phyloP scores from a whole-genome alignment of 1,139 yeast genomes.

The Sugiyamaella sp. region DNA sequence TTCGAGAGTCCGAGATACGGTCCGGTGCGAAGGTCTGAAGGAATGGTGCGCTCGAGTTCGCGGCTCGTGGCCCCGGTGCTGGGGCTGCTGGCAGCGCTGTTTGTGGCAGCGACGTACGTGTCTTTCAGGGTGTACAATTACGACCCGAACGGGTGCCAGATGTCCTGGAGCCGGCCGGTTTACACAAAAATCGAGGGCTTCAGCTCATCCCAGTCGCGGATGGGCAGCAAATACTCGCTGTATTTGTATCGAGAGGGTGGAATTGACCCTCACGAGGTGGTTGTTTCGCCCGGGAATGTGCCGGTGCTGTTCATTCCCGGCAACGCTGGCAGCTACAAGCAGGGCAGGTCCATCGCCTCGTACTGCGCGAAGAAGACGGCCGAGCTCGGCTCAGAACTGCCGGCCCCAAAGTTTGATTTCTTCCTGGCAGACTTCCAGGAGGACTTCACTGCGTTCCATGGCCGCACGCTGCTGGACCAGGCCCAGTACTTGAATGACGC shows the following conservation, averaged over 20 bases:
- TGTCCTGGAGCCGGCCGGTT: slow-evolving; percentile 27
- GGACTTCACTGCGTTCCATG: slow-evolving; percentile 96
- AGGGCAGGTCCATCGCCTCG: slow-evolving; percentile 90
- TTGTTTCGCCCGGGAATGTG: slow-evolving; percentile 61
- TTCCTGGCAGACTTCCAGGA: slow-evolving; percentile 94
- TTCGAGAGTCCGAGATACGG: not conserved
- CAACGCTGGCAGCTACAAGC: slow-evolving; percentile 92
- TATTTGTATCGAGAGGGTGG: slow-evolving; percentile 77
- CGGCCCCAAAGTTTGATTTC: slow-evolving; percentile 44
- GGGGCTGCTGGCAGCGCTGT: slow-evolving; percentile 9
- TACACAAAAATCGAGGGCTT: slow-evolving; percentile 42
- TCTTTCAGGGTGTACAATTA: slow-evolving; percentile 21
- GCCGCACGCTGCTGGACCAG: slow-evolving; percentile 90
- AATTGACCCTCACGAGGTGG: slow-evolving; percentile 30
- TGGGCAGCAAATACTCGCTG: slow-evolving; percentile 78
- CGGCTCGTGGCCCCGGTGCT: slow-evolving; percentile 17
- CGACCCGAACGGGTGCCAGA: slow-evolving; percentile 27
- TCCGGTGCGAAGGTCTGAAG: not conserved
- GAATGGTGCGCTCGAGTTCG: slow-evolving; percentile 16
- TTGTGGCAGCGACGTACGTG: slow-evolving; percentile 1
- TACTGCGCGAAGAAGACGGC: slow-evolving; percentile 58
- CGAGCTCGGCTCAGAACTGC: slow-evolving; percentile 33
- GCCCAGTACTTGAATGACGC: slow-evolving; percentile 95
- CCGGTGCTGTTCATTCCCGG: slow-evolving; percentile 97
- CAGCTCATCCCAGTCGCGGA: slow-evolving; percentile 67